Base-by-base conservation (phyloP, 2,329 filamentous ascomycete species). In the Coniochaeta ligniaria region DNA sequence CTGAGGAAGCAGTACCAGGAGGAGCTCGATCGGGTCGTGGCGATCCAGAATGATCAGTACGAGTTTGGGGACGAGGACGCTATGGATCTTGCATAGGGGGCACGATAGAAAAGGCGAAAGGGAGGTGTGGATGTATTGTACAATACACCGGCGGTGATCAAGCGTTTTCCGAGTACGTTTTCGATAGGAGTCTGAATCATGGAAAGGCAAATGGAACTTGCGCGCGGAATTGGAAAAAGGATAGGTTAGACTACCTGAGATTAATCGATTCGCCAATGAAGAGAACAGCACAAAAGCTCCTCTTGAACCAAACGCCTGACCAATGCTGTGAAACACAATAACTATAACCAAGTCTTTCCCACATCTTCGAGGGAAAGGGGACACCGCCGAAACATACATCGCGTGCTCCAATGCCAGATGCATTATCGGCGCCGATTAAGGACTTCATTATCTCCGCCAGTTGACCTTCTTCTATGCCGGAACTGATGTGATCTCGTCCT, bases 1-100 rank as follows among this genome's bases (percentile, higher is more conserved):
- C 79, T 98, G 59, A 84, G 93, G 69, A 91, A 89, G 73, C 90
- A 94, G 71, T 99, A 97, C 73, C 91, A 96, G 75, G 85, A 84
- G 26, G 92, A 98, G 74, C 77, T 99, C 69, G 95, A 99, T 75
- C 83, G 92, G 64, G 89, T 95, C 66, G 91, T 89, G 59, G 89
- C 91, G 59, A 92, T 97, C 72, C 88, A 95, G 75, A 90, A 91
- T 70, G 92, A 96, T 61, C 87, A 96, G 71, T 97, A 96, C 79
- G 89, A 90, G 17, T 91, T 97, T 63, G 38, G 26, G 16, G 38
- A 45, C 24, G 56, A 58, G 56, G 56, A 84, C 65, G 69, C 74
- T 61, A 85, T 85, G 81, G 80, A 83, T 66, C 74, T 83, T 66
- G 72, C 75, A 66, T 80, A 56, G 5, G 31, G 31, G 54, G 31